Evolutionary conservation across 106 monocot genomes (phyloP).

Genomic region (Apostasia ramifera): DNA sequence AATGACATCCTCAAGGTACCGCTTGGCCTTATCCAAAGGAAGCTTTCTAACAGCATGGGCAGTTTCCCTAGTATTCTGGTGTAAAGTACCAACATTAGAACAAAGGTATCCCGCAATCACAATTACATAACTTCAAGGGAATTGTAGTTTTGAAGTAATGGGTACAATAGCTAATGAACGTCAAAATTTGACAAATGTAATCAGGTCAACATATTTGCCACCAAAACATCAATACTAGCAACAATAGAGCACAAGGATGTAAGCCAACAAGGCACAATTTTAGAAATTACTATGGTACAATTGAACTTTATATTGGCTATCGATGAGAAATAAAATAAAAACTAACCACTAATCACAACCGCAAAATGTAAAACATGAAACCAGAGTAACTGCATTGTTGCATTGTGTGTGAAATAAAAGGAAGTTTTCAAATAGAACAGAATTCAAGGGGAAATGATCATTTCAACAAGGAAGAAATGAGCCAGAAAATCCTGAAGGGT

Average conservation of each 20-base stretch:
- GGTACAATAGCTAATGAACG: neutral
- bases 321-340: too few relatives aligned
- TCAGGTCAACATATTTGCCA: too few relatives aligned
- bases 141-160: neutral
- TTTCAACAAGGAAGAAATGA: neutral
- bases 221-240: neutral
- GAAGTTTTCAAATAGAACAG: neutral
- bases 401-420: neutral
- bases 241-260: too few relatives aligned
- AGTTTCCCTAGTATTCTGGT: constrained; percentile 64
- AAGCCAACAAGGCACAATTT: neutral
- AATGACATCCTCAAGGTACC: constrained; percentile 77
- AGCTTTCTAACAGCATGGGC: constrained; percentile 46
- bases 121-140: neutral
- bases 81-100: neutral
- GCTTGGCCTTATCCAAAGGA: constrained; percentile 51
- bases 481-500: too few relatives aligned
- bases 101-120: neutral
- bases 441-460: neutral
- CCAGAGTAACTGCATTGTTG: too few relatives aligned
- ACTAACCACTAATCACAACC: too few relatives aligned
- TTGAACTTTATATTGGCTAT: too few relatives aligned
- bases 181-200: too few relatives aligned
- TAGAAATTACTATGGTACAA: too few relatives aligned
- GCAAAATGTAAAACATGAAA: too few relatives aligned